Base-by-base conservation (phyloP, 345 rosid genomes). In the Dipteronia dyeriana region DNA sequence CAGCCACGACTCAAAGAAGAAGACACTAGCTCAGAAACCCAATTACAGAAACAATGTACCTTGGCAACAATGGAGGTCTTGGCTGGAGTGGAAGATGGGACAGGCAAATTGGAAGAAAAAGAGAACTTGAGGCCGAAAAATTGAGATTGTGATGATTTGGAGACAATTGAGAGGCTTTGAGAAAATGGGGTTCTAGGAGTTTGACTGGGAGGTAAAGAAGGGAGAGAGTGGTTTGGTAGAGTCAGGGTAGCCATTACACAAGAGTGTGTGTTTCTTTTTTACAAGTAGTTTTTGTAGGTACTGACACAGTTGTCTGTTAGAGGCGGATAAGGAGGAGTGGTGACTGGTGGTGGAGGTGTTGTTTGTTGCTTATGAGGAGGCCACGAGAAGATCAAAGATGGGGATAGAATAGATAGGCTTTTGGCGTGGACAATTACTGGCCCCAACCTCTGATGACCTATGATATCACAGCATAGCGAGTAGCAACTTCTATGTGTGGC, bases 71-170 rank as follows among this genome's bases (percentile, higher is more conserved):
- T 81, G 72, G 83, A 45, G 54, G 68, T 75, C 83, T 82, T 93
- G 26, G 74, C 26, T 22, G 80, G 57, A 64, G 81, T 82, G 38
- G 88, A 73, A 86, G 72, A 59, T 60, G 88, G 81, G 70, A 79
- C 19, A 7, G 90, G 45, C 57, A 61, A 43, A 69, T 84, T 75
- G 69, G 87, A 54, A 23, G 92, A 74, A 76, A 75, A 77, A 69
- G 94, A 88, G 70, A 93, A 69, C 76, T 68, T 82, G 68, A 86
- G 82, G 80, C 99, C 98, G 80, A 73, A 79, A 71, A 91, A 91
- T 68, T 87, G 92, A 63, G 98, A 90, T n/a, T 87, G 72, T 25
- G 87, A 85, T 25, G 94, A 88, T 74, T 75, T 93, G 79, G 91
- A 45, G 59, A 78, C 20, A 43, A 84, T 2, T 22, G 85, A 17